Conservation (phyloP, 2,329 filamentous ascomycete species). For the Trichoderma sp. region DNA sequence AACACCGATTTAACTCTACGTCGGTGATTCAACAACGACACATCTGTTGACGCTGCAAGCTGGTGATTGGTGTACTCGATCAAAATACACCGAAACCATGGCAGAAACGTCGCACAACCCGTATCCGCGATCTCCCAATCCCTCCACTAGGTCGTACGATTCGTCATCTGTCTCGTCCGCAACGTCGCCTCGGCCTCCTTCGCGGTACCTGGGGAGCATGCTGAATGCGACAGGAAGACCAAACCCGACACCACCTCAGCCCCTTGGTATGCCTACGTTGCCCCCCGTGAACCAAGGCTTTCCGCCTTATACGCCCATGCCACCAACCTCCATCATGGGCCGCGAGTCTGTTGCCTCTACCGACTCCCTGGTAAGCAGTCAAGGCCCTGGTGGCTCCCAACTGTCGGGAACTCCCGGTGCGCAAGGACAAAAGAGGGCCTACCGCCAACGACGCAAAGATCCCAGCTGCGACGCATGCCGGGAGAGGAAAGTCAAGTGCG, state of each 20-base stretch:
- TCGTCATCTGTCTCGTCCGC: conserved; percentile 63
- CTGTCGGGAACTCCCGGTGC: conserved; percentile 41
- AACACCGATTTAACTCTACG: neutral
- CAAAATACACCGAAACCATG: conserved; percentile 44
- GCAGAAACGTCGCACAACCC: conserved; percentile 53
- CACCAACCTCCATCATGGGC: conserved; percentile 50
- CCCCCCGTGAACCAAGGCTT: conserved; percentile 49
- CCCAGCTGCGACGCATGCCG: conserved; percentile 96
- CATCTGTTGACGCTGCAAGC: neutral
- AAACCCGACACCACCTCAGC: conserved; percentile 49
- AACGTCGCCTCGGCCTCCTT: conserved; percentile 55
- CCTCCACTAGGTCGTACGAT: conserved; percentile 61
- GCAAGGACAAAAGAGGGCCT: conserved; percentile 85
- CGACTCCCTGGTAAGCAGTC: conserved; percentile 56
- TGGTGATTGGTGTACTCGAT: neutral
- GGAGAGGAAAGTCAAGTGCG: conserved; percentile 83
- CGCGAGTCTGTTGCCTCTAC: conserved; percentile 60
- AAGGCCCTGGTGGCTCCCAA: conserved; percentile 40
- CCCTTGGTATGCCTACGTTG: conserved; percentile 53
- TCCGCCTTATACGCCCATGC: conserved; percentile 53
- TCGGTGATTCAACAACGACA: conserved; percentile 8
- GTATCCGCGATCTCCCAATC: conserved; percentile 61
- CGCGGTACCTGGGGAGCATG: conserved; percentile 51
- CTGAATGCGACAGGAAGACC: conserved; percentile 53
- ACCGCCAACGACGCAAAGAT: conserved; percentile 91